Evolutionary conservation across 352 stramenopile genomes (phyloP).

Genomic region (Pythium aphanidermatum): DNA sequence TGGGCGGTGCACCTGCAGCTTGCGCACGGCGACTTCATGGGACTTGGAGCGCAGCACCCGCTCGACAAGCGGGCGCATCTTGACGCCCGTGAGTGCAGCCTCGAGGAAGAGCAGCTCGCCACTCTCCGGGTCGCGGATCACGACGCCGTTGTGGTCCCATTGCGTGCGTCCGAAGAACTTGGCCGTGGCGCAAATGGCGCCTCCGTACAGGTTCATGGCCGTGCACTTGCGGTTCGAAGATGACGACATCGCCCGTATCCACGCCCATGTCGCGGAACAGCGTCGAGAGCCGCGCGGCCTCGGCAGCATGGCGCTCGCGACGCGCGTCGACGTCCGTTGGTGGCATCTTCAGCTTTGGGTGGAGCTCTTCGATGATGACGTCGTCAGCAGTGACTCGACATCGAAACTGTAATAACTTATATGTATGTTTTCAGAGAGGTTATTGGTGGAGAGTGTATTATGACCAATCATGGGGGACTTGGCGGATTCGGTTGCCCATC

Average conservation of each 20-base stretch:
- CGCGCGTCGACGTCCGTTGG: background rate
- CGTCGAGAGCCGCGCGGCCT: slow-evolving; percentile 13
- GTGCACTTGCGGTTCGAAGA: slow-evolving; percentile 80
- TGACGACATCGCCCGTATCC: slow-evolving; percentile 72
- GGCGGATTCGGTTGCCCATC: no score
- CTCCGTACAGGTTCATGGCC: slow-evolving; percentile 73
- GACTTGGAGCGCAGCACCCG: slow-evolving; percentile 65
- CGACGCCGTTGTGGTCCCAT: slow-evolving; percentile 85
- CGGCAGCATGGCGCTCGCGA: slow-evolving; percentile 3
- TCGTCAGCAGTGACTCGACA: no score
- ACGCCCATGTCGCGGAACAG: slow-evolving; percentile 46
- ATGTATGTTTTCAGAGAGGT: no score
- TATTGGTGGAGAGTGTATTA: no score
- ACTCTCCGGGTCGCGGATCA: slow-evolving; percentile 39
- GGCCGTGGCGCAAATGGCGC: slow-evolving; percentile 64
- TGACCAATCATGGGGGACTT: no score
- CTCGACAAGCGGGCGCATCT: slow-evolving; percentile 75
- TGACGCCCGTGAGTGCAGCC: slow-evolving; percentile 71
- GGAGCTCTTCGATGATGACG: no score
- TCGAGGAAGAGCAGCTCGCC: slow-evolving; percentile 68
- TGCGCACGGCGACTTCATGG: slow-evolving; percentile 61
- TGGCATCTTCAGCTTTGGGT: no score
- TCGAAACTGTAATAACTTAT: no score
- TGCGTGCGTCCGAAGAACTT: slow-evolving; percentile 80
- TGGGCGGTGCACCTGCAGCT: slow-evolving; percentile 63